Conservation (phyloP, 2,329 filamentous ascomycete species). For the Berkeleyomyces basicola region DNA sequence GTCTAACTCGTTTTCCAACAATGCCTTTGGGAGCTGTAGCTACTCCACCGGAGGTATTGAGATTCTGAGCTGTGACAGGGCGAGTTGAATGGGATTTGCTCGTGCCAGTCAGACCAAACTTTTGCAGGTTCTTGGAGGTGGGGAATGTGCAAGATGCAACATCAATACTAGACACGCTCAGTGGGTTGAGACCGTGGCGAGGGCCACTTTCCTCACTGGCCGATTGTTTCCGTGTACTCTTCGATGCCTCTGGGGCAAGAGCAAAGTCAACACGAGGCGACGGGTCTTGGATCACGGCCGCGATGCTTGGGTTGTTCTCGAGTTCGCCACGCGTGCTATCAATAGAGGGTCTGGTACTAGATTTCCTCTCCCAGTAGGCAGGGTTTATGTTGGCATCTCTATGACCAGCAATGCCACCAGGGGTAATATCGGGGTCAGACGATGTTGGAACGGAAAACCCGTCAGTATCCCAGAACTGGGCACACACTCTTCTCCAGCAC, state of each 20-base stretch:
- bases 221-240: background rate
- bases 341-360: background rate
- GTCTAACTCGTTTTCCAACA: conserved; percentile 41
- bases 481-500: conserved; percentile 86
- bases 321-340: conserved; percentile 6
- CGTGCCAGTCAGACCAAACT: conserved; percentile 6
- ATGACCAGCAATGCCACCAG: conserved; percentile 55
- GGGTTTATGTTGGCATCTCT: conserved; percentile 28
- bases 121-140: conserved; percentile 28
- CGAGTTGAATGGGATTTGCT: conserved; percentile 24
- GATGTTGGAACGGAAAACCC: conserved; percentile 36
- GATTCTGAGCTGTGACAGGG: conserved; percentile 23
- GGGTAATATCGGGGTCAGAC: conserved; percentile 49
- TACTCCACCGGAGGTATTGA: conserved; percentile 30
- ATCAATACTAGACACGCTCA: conserved; percentile 42
- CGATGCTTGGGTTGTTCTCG: background rate
- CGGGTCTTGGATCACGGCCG: conserved; percentile 1
- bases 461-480: conserved; percentile 69
- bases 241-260: background rate
- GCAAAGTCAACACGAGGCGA: background rate
- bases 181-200: conserved; percentile 22
- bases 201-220: background rate
- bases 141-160: conserved; percentile 49
- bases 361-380: background rate
- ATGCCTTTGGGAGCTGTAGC: conserved; percentile 42